These are phyloP conservation scores for Canavalia ensiformis DNA, from an alignment of 306 rosid genomes.

Conservation along the genomic window DNA sequence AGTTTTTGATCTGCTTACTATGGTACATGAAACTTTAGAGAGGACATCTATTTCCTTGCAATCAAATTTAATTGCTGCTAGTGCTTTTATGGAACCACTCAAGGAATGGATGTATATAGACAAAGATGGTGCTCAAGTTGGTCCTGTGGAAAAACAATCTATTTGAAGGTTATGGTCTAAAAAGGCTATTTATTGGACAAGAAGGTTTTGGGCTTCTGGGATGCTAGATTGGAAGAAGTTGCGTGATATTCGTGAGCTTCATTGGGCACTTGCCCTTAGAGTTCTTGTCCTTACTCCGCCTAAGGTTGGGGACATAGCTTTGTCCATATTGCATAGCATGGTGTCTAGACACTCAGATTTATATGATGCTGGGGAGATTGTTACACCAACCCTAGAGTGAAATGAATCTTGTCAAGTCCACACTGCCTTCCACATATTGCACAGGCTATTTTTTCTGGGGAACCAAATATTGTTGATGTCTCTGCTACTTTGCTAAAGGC, in stretches of 20 bases:
- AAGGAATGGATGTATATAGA: slow-evolving; percentile 98
- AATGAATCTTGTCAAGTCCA: slow-evolving; percentile 94
- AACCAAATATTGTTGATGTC: slow-evolving; percentile 90
- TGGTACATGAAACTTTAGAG: slow-evolving; percentile 95
- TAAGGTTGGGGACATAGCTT: slow-evolving; percentile 95
- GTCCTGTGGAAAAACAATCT: slow-evolving; percentile 97
- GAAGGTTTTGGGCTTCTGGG: slow-evolving; percentile 97
- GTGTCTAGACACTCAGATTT: slow-evolving; percentile 97
- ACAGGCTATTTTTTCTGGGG: slow-evolving; percentile 99
- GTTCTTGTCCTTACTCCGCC: slow-evolving; percentile 95
- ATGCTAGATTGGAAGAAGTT: slow-evolving; percentile 98
- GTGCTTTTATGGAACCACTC: slow-evolving; percentile 99
- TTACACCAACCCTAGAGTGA: slow-evolving; percentile 99
- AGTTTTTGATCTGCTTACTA: slow-evolving; percentile 90
- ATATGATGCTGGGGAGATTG: slow-evolving; percentile 99
- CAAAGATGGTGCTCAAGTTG: slow-evolving; percentile 87
- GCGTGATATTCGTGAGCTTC: slow-evolving; percentile 98
- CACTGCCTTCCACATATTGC: slow-evolving; percentile 98
- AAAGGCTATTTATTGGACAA: slow-evolving; percentile 94
- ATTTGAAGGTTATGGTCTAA: slow-evolving; percentile 97
- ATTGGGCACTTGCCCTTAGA: slow-evolving; percentile 91
- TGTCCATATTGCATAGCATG: slow-evolving; percentile 95
- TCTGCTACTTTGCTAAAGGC: slow-evolving; percentile 95
- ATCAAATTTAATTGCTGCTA: slow-evolving; percentile 95
- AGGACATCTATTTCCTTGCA: slow-evolving; percentile 99